Evolutionary conservation across 2,329 filamentous ascomycete species (phyloP).

Genomic region (Trichoderma atrobrunneum): DNA sequence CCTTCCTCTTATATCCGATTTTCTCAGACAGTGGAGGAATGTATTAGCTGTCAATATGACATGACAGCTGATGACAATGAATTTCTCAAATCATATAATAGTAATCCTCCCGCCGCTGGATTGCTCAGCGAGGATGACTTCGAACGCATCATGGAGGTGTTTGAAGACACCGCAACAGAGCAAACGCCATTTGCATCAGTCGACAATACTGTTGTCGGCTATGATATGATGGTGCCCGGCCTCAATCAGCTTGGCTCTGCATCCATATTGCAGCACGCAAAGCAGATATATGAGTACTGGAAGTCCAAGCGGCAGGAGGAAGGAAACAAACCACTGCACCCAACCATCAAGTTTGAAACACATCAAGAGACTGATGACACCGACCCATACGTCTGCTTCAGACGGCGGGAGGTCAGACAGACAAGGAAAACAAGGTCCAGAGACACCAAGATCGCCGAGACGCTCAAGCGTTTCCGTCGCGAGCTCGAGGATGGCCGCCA

Average conservation of each 20-base stretch:
- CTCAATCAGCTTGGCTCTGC: slow-evolving; percentile 52
- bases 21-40: slow-evolving; percentile 97
- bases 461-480: slow-evolving; percentile 83
- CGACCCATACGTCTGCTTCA: slow-evolving; percentile 97
- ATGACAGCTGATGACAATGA: slow-evolving; percentile 88
- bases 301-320: slow-evolving; percentile 64
- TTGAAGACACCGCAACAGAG: slow-evolving; percentile 79
- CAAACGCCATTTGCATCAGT: slow-evolving; percentile 87
- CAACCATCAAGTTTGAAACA: slow-evolving; percentile 86
- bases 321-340: slow-evolving; percentile 71
- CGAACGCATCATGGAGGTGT: slow-evolving; percentile 91
- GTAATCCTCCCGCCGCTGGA: slow-evolving; percentile 61
- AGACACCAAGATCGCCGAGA: slow-evolving; percentile 91
- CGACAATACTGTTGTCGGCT: slow-evolving; percentile 80
- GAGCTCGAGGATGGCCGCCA: slow-evolving; percentile 88
- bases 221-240: slow-evolving; percentile 71
- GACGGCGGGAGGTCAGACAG: slow-evolving; percentile 88
- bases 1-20: slow-evolving; percentile 95
- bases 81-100: slow-evolving; percentile 81
- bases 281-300: slow-evolving; percentile 89
- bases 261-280: slow-evolving; percentile 59
- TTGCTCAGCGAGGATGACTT: slow-evolving; percentile 87
- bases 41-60: slow-evolving; percentile 85
- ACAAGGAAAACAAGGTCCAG: slow-evolving; percentile 91
- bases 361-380: slow-evolving; percentile 92